A percentile compares a stretch with the other conserved stretches of the same genome.
phyloP scores from a whole-genome alignment of 805 yeast species.

The Wickerhamiella azymoides region DNA sequence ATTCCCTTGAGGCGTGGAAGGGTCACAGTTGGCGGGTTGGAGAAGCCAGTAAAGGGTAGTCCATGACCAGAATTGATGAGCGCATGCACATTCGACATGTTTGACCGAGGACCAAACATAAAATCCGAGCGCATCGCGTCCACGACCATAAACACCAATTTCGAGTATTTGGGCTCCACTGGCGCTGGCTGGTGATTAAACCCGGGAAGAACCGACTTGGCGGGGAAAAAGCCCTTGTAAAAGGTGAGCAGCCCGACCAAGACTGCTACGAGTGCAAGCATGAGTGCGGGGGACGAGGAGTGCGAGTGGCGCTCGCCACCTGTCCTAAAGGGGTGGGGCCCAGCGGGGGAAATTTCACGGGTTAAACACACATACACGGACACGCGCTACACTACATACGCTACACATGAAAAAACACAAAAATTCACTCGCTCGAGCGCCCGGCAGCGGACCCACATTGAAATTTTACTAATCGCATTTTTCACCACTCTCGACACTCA shows the following conservation, averaged over 20 bases:
- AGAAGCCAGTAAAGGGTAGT: constrained; percentile 77
- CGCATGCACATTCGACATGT: constrained; percentile 53
- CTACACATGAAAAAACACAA: too few species aligned
- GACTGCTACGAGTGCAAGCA: constrained; percentile 10
- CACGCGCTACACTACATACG: too few species aligned
- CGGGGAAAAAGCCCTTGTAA: constrained; percentile 79
- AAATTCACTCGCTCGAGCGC: background rate
- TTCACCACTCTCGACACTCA: background rate
- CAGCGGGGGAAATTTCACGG: too few species aligned
- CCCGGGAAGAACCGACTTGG: constrained; percentile 66
- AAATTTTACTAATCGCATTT: background rate
- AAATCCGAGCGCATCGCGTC: constrained; percentile 92
- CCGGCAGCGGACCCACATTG: background rate
- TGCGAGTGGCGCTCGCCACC: background rate
- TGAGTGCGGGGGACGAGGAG: background rate
- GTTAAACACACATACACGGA: too few species aligned
- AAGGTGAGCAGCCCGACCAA: constrained; percentile 47
- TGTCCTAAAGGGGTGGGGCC: too few species aligned
- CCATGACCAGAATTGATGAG: constrained; percentile 55
- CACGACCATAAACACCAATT: constrained; percentile 67
- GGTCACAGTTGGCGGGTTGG: constrained; percentile 95
- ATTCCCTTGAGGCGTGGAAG: constrained; percentile 84
- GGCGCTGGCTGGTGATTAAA: constrained; percentile 12
- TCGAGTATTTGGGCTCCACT: constrained; percentile 39
- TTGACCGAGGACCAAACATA: constrained; percentile 49